phyloP scores from a whole-genome alignment of 2,329 filamentous ascomycete species.

The Gaeumannomyces tritici region DNA sequence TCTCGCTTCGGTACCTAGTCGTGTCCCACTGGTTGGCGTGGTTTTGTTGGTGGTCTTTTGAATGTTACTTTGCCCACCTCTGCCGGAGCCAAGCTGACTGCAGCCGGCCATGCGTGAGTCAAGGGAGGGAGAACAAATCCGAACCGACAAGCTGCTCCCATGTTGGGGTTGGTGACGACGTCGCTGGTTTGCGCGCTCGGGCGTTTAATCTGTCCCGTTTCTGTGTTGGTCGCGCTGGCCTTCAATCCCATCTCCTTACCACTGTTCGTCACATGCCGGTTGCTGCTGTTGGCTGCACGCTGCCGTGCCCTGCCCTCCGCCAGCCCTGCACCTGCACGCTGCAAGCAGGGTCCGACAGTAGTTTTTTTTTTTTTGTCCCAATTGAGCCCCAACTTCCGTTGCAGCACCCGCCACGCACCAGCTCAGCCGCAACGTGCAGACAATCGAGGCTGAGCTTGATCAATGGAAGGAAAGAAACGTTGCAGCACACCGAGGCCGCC shows the following conservation, averaged over 20 bases:
- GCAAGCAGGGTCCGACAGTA: too few species aligned
- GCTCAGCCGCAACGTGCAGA: not conserved
- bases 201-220: not conserved
- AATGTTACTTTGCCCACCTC: too few species aligned
- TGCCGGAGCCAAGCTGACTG: too few species aligned
- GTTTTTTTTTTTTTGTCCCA: not conserved
- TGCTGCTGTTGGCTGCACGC: too few species aligned
- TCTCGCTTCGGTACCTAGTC: not conserved
- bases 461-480: not conserved
- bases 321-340: not conserved
- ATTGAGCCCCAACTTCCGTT: not conserved
- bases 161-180: not conserved
- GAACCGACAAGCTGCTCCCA: not conserved
- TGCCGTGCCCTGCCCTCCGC: too few species aligned
- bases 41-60: not conserved
- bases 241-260: too few species aligned
- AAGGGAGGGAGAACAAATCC: not conserved
- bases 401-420: not conserved
- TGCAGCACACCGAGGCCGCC: slow-evolving; percentile 8
- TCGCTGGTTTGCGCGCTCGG: too few species aligned
- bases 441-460: not conserved
- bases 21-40: not conserved
- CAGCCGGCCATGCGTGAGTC: not conserved
- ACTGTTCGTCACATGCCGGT: too few species aligned
- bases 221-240: not conserved